Percentiles rank a stretch among this genome's conserved stretches.
These are phyloP conservation scores for Botrytis elliptica DNA, from an alignment of 2,329 filamentous ascomycete genomes.

Conservation along the genomic window DNA sequence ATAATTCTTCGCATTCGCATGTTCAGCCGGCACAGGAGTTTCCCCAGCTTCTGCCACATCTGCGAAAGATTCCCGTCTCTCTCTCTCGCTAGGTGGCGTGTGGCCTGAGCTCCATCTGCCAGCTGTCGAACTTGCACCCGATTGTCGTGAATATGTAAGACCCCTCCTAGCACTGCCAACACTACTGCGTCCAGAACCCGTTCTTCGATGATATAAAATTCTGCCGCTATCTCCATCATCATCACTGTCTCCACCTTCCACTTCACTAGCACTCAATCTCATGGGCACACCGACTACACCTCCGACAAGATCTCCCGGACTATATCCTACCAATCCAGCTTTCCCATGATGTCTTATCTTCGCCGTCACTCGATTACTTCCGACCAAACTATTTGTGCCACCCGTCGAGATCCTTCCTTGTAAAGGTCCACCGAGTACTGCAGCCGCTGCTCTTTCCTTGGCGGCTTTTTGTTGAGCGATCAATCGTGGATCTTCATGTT, in stretches of 20 bases:
- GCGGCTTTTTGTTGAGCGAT: constrained; percentile 81
- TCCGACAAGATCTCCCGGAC: constrained; percentile 66
- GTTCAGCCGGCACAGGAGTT: constrained; percentile 32
- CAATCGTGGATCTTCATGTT: constrained; percentile 84
- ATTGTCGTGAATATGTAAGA: constrained; percentile 43
- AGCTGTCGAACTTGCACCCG: constrained; percentile 36
- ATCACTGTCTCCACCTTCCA: constrained; percentile 83
- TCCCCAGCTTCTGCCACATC: constrained; percentile 32
- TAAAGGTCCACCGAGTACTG: constrained; percentile 65
- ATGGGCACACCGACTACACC: constrained; percentile 80
- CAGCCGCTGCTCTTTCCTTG: constrained; percentile 80
- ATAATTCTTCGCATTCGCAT: constrained; percentile 30
- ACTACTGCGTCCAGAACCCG: constrained; percentile 72
- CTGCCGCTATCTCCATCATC: constrained; percentile 59
- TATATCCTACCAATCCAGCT: constrained; percentile 72
- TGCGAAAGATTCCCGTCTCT: constrained; percentile 32
- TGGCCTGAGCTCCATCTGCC: constrained; percentile 45
- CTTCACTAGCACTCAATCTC: constrained; percentile 90
- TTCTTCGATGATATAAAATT: constrained; percentile 61
- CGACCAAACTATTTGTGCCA: constrained; percentile 41
- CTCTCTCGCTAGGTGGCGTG: constrained; percentile 44
- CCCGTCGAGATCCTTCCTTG: constrained; percentile 42
- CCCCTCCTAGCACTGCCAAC: constrained; percentile 41
- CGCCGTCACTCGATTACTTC: constrained; percentile 61
- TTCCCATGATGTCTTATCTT: constrained; percentile 90